Evolutionary conservation across 129 eudicot genomes (phyloP).

Genomic region (Ambrosia artemisiifolia): DNA sequence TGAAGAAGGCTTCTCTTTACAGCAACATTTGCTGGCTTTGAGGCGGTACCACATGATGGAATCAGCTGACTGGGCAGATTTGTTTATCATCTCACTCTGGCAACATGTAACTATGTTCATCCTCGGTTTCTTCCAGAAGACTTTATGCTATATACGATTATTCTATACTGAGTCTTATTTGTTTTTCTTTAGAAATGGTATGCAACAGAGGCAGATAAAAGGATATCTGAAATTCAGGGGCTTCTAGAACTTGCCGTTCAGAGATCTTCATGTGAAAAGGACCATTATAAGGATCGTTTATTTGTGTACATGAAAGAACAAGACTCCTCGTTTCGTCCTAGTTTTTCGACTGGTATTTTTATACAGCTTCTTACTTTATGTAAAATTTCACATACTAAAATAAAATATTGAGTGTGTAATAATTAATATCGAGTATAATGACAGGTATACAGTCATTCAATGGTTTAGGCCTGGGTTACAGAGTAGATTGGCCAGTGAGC

Average conservation of each 20-base stretch:
- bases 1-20: conserved; percentile 80
- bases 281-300: conserved; percentile 64
- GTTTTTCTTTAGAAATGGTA: conserved; percentile 59
- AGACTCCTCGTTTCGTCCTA: conserved; percentile 33
- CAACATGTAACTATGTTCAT: conserved; percentile 47
- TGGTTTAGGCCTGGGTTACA: conserved; percentile 81
- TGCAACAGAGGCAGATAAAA: conserved; percentile 54
- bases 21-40: conserved; percentile 74
- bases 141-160: not conserved
- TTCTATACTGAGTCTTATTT: conserved; percentile 22
- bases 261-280: conserved; percentile 93
- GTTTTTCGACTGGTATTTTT: conserved; percentile 57
- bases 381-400: not conserved
- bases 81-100: conserved; percentile 75
- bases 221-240: conserved; percentile 82
- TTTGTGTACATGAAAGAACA: conserved; percentile 61
- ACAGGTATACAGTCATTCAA: conserved; percentile 81
- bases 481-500: conserved; percentile 90
- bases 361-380: not conserved
- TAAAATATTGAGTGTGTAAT: conserved; percentile 11
- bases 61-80: conserved; percentile 94
- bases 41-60: conserved; percentile 97
- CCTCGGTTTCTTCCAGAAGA: not conserved
- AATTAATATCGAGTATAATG: conserved; percentile 11
- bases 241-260: conserved; percentile 73